phyloP scores from a whole-genome alignment of 345 rosid genomes.

The Brassica cretica region DNA sequence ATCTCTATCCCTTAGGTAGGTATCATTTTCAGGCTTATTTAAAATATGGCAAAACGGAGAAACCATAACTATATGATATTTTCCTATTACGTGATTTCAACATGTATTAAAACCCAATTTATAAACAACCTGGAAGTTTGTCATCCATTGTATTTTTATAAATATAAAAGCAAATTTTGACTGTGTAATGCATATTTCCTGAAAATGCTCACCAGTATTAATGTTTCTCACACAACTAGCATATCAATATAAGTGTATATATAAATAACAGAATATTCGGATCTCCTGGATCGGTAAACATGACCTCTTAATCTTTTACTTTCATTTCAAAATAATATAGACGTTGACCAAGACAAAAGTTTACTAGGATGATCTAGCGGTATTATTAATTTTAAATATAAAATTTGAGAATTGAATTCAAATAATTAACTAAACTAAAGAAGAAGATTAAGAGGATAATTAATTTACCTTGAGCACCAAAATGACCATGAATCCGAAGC shows the following conservation, averaged over 20 bases:
- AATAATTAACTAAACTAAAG: background rate
- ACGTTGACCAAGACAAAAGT: constrained; percentile 23
- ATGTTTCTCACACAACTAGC: background rate
- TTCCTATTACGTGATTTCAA: background rate
- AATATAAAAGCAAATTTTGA: background rate
- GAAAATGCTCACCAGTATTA: background rate
- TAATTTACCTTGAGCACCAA: constrained; percentile 53
- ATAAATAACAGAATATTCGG: constrained; percentile 28
- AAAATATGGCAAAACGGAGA: background rate
- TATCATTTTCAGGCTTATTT: background rate
- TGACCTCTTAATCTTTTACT: background rate
- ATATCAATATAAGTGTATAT: background rate
- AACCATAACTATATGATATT: background rate
- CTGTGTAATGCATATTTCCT: background rate
- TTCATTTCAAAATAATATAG: constrained; percentile 11
- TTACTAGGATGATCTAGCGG: constrained; percentile 1
- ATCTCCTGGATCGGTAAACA: constrained; percentile 8
- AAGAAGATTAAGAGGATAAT: background rate
- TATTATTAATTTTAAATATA: background rate
- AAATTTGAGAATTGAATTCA: background rate
- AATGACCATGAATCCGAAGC: constrained; percentile 65
- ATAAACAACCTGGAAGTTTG: background rate
- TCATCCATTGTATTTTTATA: background rate
- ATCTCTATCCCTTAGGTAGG: background rate
- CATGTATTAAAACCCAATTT: background rate